Percentiles rank a stretch among this genome's conserved stretches.
These are phyloP conservation scores for Xylariaceae sp. DNA, from an alignment of 2,329 filamentous ascomycete species.

Conservation along the genomic window DNA sequence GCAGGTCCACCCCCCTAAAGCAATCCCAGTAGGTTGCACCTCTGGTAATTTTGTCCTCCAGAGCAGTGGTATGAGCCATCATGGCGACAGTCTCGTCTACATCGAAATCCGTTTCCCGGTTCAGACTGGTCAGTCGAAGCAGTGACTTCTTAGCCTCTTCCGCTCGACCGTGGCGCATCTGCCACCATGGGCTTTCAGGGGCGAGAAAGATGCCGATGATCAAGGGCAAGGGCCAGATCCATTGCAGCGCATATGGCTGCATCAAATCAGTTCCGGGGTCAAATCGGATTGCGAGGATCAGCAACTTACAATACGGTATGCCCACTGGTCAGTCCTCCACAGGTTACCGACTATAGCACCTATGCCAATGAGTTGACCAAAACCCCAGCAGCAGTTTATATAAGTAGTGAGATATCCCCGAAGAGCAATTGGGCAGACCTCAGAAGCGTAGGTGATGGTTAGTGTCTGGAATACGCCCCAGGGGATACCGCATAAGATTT, in stretches of 20 bases:
- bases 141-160: slow-evolving; percentile 65
- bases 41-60: slow-evolving; percentile 71
- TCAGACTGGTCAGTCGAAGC: slow-evolving; percentile 59
- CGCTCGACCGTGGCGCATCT: slow-evolving; percentile 62
- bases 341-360: slow-evolving; percentile 70
- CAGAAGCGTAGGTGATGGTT: slow-evolving; percentile 63
- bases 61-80: slow-evolving; percentile 85
- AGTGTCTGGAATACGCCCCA: slow-evolving; percentile 59
- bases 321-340: slow-evolving; percentile 61
- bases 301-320: slow-evolving; percentile 47
- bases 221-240: slow-evolving; percentile 72
- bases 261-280: slow-evolving; percentile 9
- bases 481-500: slow-evolving; percentile 60
- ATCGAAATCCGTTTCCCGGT: slow-evolving; percentile 68
- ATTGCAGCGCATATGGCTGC: slow-evolving; percentile 65
- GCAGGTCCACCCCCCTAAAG: slow-evolving; percentile 73
- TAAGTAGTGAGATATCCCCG: slow-evolving; percentile 67
- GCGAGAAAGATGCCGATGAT: slow-evolving; percentile 64
- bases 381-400: slow-evolving; percentile 73
- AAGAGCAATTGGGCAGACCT: slow-evolving; percentile 69
- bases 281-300: neutral
- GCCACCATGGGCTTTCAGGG: slow-evolving; percentile 71
- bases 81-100: slow-evolving; percentile 82
- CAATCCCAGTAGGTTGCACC: slow-evolving; percentile 78
- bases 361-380: slow-evolving; percentile 70